A percentile compares a stretch with the other conserved stretches of the same genome.
Conservation (phyloP, 257 asterid species). For the Jacaranda copaia region DNA sequence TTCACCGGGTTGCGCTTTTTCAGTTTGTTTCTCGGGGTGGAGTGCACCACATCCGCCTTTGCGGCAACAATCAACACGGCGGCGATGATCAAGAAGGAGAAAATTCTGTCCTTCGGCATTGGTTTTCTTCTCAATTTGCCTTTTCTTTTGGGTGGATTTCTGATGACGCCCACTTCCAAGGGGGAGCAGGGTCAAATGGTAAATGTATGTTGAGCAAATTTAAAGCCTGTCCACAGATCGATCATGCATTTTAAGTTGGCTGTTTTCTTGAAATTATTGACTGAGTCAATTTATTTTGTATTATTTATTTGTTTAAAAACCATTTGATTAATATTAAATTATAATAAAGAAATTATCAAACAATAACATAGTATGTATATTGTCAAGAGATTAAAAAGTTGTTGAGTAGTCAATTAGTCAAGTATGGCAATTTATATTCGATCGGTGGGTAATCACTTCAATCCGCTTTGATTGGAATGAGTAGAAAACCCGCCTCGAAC, state of each 20-base stretch:
- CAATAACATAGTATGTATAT: too few species aligned
- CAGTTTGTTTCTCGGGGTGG: constrained; percentile 21
- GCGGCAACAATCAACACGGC: constrained; percentile 29
- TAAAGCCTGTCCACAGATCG: constrained; percentile 11
- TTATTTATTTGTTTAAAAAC: background rate
- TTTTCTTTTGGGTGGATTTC: background rate
- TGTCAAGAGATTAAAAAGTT: too few species aligned
- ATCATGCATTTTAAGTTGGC: background rate
- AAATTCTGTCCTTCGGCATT: constrained; percentile 27
- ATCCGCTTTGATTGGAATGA: too few species aligned
- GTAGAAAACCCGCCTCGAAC: too few species aligned
- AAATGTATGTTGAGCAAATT: constrained; percentile 1
- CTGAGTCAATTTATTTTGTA: background rate
- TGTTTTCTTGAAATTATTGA: background rate
- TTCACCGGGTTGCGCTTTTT: constrained; percentile 32
- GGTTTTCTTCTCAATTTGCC: background rate
- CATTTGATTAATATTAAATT: background rate
- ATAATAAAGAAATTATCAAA: too few species aligned
- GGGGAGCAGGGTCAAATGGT: constrained; percentile 34
- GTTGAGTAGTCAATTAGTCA: too few species aligned
- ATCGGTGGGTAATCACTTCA: too few species aligned
- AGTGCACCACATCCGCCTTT: constrained; percentile 37
- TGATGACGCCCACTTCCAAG: constrained; percentile 5
- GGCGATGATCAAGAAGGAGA: constrained; percentile 32
- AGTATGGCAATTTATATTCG: too few species aligned